Evolutionary conservation across 495 filamentous ascomycete genomes (phyloP), one percentile per base, ranked within the genome.

Genomic region (Trichoderma virens): DNA sequence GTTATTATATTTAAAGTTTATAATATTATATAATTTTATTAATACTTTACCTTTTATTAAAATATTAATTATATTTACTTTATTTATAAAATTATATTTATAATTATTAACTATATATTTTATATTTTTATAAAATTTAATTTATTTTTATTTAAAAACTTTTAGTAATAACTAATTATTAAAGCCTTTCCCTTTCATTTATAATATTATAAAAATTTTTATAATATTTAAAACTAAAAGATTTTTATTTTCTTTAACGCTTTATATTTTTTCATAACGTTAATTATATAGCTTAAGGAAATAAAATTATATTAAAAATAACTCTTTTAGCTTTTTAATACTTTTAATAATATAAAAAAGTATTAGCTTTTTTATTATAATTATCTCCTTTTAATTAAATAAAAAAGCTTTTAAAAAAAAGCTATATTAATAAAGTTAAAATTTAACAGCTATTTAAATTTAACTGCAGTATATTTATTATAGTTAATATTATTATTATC

Each of bases 341-440:
- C n/a, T n/a, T n/a, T n/a, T 64, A 16, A 75, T 38, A 63, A 72
- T 70, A 65, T 73, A 75, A 3, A 76, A 70, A 30, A 73, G 67
- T 11, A 70, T 66, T 7, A 76, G 54, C 45, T 67, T 64, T 31
- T 76, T 72, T 30, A 67, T 61, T 45, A 73, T 60, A 18, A 23
- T 38, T 14, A 63, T 62, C 30, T 65, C 65, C 25, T 67, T 64
- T 0, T 56, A 59, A 31, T 66, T 47, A 11, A 47, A 30, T 39
- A 45, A 65, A 2, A 67, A 65, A 0, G 67, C 60, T 11, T 66
- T 43, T 45, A 76, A 66, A 28, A 72, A 0, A 39, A 27, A 5
- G 31, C 39, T 18, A 67, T 59, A 43, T 74, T 68, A 3, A 67
- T 61, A 28, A 77, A 76, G 64, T 78, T 72, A 51, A 73, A 70